Evolutionary conservation across 2,329 filamentous ascomycete genomes (phyloP), one percentile per base, ranked within the genome.

Genomic region (Fusarium sacchari): DNA sequence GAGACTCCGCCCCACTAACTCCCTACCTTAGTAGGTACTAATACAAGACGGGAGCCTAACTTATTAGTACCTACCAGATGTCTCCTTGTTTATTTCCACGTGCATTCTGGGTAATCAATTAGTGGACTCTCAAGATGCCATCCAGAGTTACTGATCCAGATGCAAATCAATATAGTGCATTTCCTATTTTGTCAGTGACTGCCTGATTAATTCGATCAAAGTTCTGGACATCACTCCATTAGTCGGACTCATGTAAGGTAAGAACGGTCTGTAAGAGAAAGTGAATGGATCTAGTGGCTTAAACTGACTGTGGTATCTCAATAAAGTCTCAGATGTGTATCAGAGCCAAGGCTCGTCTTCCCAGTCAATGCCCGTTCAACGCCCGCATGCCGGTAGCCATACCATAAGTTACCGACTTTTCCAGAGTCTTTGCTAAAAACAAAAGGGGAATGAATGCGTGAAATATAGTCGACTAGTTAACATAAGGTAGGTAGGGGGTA

Each of bases 81-180:
- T 22, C 64, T 70, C 65, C 72, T 34, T 46, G 59, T 52, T 37
- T 62, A 58, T 74, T 74, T 69, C 67, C 76, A 77, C 76, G 76
- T 77, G 76, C 74, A 69, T 76, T 64, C 62, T 53, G 40, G 42
- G 53, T 49, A 60, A 26, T 52, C 47, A 28, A 30, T 73, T 50
- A 73, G 64, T 75, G 72, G 74, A 57, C 57, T 55, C 26, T 36
- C 8, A 11, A 57, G 12, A 30, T 30, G 22, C 34, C 34, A 49
- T 47, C 36, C 67, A 46, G 32, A 52, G n/a, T 52, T 64, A 59
- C 52, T 37, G 30, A 47, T 14, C 36, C 36, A 28, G 46, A 57
- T 26, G 20, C 52, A 40, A 67, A 52, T 59, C 46, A 37, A 40
- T n/a, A n/a, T n/a, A n/a, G 30, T 49, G 13, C 28, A 52, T 46